Evolutionary conservation across 257 asterid genomes (phyloP).

Genomic region (Solanum clarkiae): DNA sequence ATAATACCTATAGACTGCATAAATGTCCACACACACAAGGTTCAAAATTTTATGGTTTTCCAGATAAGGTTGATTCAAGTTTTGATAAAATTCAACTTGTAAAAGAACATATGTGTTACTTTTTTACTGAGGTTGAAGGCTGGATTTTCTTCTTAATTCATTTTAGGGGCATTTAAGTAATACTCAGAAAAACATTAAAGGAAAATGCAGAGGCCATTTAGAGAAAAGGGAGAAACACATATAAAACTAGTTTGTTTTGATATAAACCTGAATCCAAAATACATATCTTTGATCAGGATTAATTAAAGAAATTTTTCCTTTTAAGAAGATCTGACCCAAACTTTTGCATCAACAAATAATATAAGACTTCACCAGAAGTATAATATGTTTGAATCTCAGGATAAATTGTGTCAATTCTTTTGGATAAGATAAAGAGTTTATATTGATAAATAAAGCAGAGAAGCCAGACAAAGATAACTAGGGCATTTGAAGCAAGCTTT

Average conservation of each 20-base stretch:
- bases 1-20: background rate
- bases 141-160: background rate
- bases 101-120: background rate
- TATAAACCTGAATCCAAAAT: background rate
- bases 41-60: background rate
- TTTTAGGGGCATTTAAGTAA: background rate
- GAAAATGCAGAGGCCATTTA: background rate
- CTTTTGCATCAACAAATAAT: background rate
- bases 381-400: background rate
- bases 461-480: background rate
- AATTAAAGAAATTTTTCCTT: background rate
- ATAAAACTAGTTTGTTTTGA: background rate
- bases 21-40: background rate
- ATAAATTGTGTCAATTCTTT: background rate
- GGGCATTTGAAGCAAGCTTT: background rate
- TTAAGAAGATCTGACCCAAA: background rate
- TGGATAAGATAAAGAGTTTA: background rate
- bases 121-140: background rate
- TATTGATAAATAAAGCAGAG: background rate
- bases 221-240: background rate
- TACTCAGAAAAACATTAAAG: background rate
- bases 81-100: background rate
- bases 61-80: background rate
- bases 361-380: background rate
- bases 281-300: background rate